Conservation (phyloP, 2,329 filamentous ascomycete genomes). For the Cytospora mali region DNA sequence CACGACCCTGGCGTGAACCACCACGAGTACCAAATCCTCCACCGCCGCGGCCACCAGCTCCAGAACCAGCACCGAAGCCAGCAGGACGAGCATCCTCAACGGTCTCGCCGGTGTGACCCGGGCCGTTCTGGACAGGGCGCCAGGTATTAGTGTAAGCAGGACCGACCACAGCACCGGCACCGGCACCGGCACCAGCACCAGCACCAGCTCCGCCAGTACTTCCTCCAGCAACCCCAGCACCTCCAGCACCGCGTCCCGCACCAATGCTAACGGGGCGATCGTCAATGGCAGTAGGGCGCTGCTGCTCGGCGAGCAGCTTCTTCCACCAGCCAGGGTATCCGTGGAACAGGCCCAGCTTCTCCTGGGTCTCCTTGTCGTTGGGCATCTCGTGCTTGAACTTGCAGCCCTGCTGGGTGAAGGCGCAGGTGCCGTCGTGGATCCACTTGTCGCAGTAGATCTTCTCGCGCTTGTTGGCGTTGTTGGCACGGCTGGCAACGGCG, state of each 20-base stretch:
- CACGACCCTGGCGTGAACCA: not conserved
- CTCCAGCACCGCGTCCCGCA: not conserved
- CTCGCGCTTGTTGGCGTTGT: constrained; percentile 46
- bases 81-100: not conserved
- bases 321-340: constrained; percentile 65
- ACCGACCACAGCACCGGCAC: not conserved
- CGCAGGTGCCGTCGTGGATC: constrained; percentile 83
- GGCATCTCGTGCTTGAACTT: constrained; percentile 93
- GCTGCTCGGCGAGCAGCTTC: constrained; percentile 52
- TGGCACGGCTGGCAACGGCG: constrained; percentile 27
- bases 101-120: constrained; percentile 1
- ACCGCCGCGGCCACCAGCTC: not conserved
- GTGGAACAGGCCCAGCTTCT: constrained; percentile 70
- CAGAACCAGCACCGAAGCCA: constrained; percentile 3
- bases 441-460: constrained; percentile 90
- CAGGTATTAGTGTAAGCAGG: constrained; percentile 4
- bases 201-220: not conserved
- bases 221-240: not conserved
- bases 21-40: not conserved
- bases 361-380: constrained; percentile 63
- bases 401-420: constrained; percentile 84
- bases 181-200: not conserved
- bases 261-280: constrained; percentile 8
- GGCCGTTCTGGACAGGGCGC: constrained; percentile 10
- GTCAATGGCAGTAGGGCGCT: constrained; percentile 12